phyloP scores from a whole-genome alignment of 805 yeast species.

The Starmerella sp. region DNA sequence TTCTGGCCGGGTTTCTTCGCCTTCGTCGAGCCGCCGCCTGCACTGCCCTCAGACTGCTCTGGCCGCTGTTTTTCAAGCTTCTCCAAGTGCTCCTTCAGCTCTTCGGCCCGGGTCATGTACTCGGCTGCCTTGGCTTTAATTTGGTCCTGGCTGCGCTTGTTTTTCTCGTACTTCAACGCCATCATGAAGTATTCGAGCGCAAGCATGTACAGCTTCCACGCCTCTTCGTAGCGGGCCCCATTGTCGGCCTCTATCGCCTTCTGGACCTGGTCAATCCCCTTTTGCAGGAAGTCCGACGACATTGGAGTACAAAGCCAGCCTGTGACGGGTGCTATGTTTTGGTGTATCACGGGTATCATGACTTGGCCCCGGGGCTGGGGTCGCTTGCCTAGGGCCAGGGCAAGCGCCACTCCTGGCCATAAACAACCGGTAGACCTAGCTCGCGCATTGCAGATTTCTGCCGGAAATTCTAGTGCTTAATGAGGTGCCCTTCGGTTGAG shows the following conservation, averaged over 20 bases:
- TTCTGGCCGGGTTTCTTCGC: slow-evolving; percentile 36
- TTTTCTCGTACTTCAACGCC: slow-evolving; percentile 90
- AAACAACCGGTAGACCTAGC: no score
- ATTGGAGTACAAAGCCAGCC: slow-evolving; percentile 5
- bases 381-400: neutral
- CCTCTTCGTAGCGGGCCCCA: slow-evolving; percentile 82
- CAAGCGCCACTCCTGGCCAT: neutral
- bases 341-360: neutral
- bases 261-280: slow-evolving; percentile 91
- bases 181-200: slow-evolving; percentile 92
- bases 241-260: slow-evolving; percentile 92
- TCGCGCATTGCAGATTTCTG: no score
- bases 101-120: slow-evolving; percentile 86
- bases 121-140: slow-evolving; percentile 84
- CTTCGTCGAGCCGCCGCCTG: slow-evolving; percentile 46
- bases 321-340: neutral
- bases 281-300: slow-evolving; percentile 61
- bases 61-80: slow-evolving; percentile 36
- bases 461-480: no score
- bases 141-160: slow-evolving; percentile 75
- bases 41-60: slow-evolving; percentile 26
- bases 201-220: slow-evolving; percentile 81
- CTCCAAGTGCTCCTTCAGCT: slow-evolving; percentile 77
- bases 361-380: neutral
- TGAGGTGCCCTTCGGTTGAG: no score